Conservation (phyloP, 331 rosid genomes). For the Acacia pycnantha region DNA sequence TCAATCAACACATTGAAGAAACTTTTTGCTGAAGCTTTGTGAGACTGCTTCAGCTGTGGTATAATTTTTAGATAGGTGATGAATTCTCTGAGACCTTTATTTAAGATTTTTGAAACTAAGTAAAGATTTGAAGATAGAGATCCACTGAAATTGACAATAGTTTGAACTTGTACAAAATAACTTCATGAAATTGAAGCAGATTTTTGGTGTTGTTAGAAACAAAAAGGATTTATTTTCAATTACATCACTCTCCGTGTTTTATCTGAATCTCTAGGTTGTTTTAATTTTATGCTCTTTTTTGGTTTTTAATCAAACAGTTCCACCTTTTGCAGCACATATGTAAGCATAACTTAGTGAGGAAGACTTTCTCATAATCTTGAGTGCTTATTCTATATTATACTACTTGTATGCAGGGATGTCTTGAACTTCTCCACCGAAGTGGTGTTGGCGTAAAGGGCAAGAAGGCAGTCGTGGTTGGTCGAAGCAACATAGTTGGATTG, state of each 20-base stretch:
- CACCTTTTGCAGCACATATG: conserved; percentile 12
- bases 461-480: conserved; percentile 43
- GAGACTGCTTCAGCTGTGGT: conserved; percentile 18
- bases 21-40: neutral
- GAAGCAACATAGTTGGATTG: conserved; percentile 93
- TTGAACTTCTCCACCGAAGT: conserved; percentile 16
- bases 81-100: neutral
- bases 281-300: conserved; percentile 1
- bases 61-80: conserved; percentile 13
- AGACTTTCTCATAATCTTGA: neutral
- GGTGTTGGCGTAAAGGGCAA: conserved; percentile 3
- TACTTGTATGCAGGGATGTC: conserved; percentile 33
- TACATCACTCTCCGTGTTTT: neutral
- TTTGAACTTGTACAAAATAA: neutral
- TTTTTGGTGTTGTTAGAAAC: neutral
- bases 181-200: neutral
- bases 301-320: neutral
- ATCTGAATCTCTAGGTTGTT: conserved; percentile 8
- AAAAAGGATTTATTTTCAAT: neutral
- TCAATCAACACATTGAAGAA: neutral
- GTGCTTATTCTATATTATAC: neutral
- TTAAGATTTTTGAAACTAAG: neutral
- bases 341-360: neutral
- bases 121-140: conserved; percentile 4
- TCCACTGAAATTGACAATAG: neutral